These are phyloP conservation scores for Pseudoperonospora humuli DNA, from an alignment of 352 stramenopile species.

Conservation along the genomic window DNA sequence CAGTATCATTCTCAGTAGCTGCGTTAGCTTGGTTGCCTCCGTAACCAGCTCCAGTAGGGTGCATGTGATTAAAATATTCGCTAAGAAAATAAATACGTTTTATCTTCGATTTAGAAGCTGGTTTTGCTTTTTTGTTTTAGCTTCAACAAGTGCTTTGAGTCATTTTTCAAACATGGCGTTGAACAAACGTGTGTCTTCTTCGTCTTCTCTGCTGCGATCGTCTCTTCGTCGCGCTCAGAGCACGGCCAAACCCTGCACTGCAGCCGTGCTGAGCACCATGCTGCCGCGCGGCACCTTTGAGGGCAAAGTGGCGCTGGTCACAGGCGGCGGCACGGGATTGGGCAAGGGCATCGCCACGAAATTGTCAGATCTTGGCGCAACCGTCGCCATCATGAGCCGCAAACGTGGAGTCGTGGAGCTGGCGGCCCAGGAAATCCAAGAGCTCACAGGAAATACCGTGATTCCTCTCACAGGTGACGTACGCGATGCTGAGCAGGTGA, in stretches of 20 bases:
- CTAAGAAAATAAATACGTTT: too few relatives aligned
- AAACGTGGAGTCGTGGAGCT: constrained; percentile 88
- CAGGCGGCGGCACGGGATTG: constrained; percentile 92
- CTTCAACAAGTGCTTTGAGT: constrained; percentile 9
- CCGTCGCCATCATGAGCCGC: constrained; percentile 92
- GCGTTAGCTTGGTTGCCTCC: too few relatives aligned
- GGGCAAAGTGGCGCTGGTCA: constrained; percentile 89
- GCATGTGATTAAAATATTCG: too few relatives aligned
- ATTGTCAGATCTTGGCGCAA: constrained; percentile 88
- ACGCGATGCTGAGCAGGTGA: constrained; percentile 82
- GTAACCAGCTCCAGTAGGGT: too few relatives aligned
- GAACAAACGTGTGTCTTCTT: constrained; percentile 6
- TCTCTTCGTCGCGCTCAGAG: constrained; percentile 13
- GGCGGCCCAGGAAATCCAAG: constrained; percentile 65
- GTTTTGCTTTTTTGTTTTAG: background rate
- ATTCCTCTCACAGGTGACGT: constrained; percentile 83
- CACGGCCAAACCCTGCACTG: constrained; percentile 17
- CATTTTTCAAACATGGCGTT: constrained; percentile 8
- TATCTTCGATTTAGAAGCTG: background rate
- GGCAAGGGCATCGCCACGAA: constrained; percentile 92
- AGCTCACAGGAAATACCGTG: constrained; percentile 46
- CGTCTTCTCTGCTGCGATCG: background rate
- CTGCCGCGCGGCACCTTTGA: constrained; percentile 56
- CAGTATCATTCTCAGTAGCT: too few relatives aligned
- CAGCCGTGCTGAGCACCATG: constrained; percentile 49